Conservation (phyloP, 805 yeast species). For the Yamadazyma takamatsuzukensis region DNA sequence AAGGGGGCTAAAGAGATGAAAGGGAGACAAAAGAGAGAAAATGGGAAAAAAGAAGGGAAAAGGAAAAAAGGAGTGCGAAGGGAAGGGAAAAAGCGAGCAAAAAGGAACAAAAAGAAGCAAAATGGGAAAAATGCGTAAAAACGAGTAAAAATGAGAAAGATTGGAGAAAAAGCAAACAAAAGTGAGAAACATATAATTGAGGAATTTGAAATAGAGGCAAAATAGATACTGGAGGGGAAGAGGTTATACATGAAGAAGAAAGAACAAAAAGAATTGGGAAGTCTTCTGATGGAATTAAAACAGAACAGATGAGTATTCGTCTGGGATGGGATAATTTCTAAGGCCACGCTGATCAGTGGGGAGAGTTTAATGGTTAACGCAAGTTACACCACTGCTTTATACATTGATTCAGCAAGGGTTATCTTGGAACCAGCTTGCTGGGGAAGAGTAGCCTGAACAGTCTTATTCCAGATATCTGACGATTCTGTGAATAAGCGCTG, state of each 20-base stretch:
- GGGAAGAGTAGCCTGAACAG: conserved; percentile 20
- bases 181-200: not conserved
- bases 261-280: not conserved
- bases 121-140: not conserved
- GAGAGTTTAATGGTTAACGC: conserved; percentile 27
- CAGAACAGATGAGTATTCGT: not conserved
- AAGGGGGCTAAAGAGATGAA: not conserved
- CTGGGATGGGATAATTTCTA: conserved; percentile 6
- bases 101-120: not conserved
- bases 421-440: conserved; percentile 7
- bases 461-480: conserved; percentile 26
- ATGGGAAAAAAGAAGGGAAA: not conserved
- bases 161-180: not conserved
- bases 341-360: conserved; percentile 30
- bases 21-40: not conserved
- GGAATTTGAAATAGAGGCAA: not conserved
- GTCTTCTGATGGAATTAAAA: too few species aligned
- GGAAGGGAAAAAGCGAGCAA: not conserved
- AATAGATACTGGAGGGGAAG: not conserved
- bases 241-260: conserved; percentile 1
- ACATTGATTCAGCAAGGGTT: conserved; percentile 25
- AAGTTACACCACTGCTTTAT: conserved; percentile 24
- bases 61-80: not conserved
- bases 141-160: not conserved
- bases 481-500: conserved; percentile 28